Evolutionary conservation across 371 early-diverging fungal species (phyloP).

Genomic region (Parasitella parasitica): DNA sequence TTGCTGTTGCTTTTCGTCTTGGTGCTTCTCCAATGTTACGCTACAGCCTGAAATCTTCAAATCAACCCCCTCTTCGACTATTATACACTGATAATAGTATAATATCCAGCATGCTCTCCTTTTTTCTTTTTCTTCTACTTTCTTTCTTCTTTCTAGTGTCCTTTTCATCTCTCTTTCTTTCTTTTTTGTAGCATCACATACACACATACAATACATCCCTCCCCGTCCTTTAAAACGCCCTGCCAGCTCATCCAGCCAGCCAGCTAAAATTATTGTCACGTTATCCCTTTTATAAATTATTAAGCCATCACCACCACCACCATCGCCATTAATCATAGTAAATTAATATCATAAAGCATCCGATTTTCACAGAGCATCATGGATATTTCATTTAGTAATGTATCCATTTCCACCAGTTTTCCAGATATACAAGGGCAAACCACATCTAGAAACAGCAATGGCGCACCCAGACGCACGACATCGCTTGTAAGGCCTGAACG

Average conservation of each 20-base stretch:
- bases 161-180: neutral
- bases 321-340: neutral
- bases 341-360: neutral
- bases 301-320: neutral
- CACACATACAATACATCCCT: neutral
- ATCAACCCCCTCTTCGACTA: neutral
- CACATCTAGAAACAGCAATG: neutral
- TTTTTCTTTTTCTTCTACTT: neutral
- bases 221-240: neutral
- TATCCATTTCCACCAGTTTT: neutral
- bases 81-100: constrained; percentile 2
- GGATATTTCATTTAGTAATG: constrained; percentile 15
- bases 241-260: neutral
- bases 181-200: neutral
- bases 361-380: too few species aligned
- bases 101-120: neutral
- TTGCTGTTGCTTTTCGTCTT: neutral
- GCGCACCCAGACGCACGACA: constrained; percentile 44
- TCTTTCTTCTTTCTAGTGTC: neutral
- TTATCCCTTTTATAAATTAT: neutral
- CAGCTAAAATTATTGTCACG: neutral
- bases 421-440: neutral
- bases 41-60: constrained; percentile 1
- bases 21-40: neutral
- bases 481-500: constrained; percentile 73